Base-by-base conservation (phyloP, 2,329 filamentous ascomycete genomes). In the Pestalotiopsis fici region DNA sequence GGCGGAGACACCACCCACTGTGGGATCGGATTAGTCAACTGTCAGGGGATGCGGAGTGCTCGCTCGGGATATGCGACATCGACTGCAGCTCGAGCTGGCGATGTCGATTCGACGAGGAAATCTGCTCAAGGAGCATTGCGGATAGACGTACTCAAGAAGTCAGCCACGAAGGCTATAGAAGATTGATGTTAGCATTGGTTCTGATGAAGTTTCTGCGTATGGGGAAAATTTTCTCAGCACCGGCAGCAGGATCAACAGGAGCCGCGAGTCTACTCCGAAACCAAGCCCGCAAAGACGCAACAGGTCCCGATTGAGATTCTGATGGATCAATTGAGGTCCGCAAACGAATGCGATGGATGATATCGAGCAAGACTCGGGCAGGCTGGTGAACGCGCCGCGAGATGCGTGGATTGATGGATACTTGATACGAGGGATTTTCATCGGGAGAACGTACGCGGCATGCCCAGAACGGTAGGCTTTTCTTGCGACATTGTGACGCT, bases 1-100 rank as follows among this genome's bases (percentile, higher is more conserved):
- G 86, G 96, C 96, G 82, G 96, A 98, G 78, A 99, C 92, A 98
- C 96, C 96, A 92, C 96, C 96, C 96, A 99, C 94, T 97, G 78
- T 81, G 74, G 18, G 79, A 25, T 39, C 60, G 13, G 13, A 28
- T 63, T 31, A 65, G 63, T 57, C 39, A 4, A 61, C 70, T 66
- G 70, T 71, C 25, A 69, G 63, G 23, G 55, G 65, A 69, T 66
- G 37, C 61, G 56, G 43, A 68, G 67, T 60, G 67, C 69, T 62
- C 18, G 27, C 23, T 23, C 55, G 55, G 23, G 23, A 57, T 21
- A 2, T 15, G 27, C 55, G 11, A 15, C 23, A 27, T 57, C 27
- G 12, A 23, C 11, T 7, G 55, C 55, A 27, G 12, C 63, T 59
- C 60, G 67, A 18, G 69, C 57, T 54, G 37, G 25, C 39, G 37